These are phyloP conservation scores for Butyriboletus loyo DNA, from an alignment of 768 basidiomycete species.

Conservation along the genomic window DNA sequence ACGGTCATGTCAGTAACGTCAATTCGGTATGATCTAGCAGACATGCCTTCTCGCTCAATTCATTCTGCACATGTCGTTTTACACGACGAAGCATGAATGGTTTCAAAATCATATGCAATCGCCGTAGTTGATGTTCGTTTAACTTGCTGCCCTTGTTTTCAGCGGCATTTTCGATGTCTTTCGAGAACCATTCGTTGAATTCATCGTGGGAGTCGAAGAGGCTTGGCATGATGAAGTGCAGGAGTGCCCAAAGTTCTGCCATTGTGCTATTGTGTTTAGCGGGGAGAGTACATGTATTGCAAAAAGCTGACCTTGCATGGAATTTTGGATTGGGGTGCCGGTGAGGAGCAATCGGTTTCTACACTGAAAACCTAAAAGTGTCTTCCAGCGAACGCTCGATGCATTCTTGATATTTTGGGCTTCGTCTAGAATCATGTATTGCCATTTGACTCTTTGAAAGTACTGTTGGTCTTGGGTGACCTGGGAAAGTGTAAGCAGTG, in stretches of 20 bases:
- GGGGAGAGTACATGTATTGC: not conserved
- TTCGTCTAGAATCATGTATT: conserved; percentile 99
- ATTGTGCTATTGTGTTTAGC: conserved; percentile 2
- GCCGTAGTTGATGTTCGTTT: conserved; percentile 91
- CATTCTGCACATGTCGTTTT: conserved; percentile 99
- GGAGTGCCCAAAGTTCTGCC: conserved; percentile 92
- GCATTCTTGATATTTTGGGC: conserved; percentile 99
- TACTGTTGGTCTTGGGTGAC: conserved; percentile 97
- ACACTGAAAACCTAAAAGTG: conserved; percentile 91
- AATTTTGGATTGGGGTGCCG: conserved; percentile 98
- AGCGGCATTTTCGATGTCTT: conserved; percentile 94
- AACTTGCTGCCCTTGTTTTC: conserved; percentile 90
- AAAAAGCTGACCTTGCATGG: conserved; percentile 83
- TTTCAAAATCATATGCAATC: conserved; percentile 97
- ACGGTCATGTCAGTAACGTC: conserved; percentile 81
- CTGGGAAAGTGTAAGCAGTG: conserved; percentile 36
- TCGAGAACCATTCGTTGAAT: conserved; percentile 99
- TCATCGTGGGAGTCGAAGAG: conserved; percentile 99
- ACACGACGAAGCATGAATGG: conserved; percentile 98
- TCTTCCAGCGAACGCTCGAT: conserved; percentile 95
- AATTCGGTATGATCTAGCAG: conserved; percentile 44
- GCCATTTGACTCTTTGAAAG: conserved; percentile 97
- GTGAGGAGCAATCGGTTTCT: conserved; percentile 93
- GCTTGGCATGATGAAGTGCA: conserved; percentile 99
- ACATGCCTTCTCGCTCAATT: conserved; percentile 93